Conservation (phyloP, 176 grass and related monocot genomes). For the Oropetium thomaeum region DNA sequence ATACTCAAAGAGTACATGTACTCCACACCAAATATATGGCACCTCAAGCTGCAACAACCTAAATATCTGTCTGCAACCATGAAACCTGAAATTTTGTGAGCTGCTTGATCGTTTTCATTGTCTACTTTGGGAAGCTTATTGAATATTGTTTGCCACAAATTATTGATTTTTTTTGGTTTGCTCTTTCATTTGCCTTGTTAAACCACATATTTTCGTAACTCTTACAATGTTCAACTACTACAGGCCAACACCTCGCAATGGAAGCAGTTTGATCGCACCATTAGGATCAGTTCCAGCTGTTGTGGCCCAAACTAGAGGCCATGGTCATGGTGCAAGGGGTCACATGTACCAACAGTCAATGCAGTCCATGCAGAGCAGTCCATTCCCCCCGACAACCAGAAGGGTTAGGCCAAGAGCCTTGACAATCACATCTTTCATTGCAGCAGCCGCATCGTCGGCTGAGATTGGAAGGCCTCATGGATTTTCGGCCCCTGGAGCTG, state of each 20-base stretch:
- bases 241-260: conserved; percentile 61
- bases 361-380: conserved; percentile 43
- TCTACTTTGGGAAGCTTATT: conserved; percentile 8
- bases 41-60: conserved; percentile 5
- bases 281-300: conserved; percentile 54
- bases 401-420: conserved; percentile 75
- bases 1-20: conserved; percentile 2
- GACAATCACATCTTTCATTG: conserved; percentile 66
- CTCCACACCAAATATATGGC: background rate
- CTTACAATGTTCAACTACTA: conserved; percentile 25
- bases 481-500: conserved; percentile 46
- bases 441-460: conserved; percentile 51
- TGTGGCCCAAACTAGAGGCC: conserved; percentile 58
- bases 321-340: conserved; percentile 47
- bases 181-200: background rate
- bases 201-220: background rate
- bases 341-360: conserved; percentile 64
- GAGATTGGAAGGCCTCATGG: conserved; percentile 57
- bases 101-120: conserved; percentile 10
- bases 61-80: conserved; percentile 14
- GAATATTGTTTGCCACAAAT: conserved; percentile 11
- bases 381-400: conserved; percentile 52
- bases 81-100: conserved; percentile 18
- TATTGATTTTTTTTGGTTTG: background rate
- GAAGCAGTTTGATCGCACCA: conserved; percentile 56